Percentiles rank a stretch among this genome's conserved stretches.
These are phyloP conservation scores for Cryphonectria nitschkei DNA, from an alignment of 2,329 filamentous ascomycete genomes.

Conservation along the genomic window DNA sequence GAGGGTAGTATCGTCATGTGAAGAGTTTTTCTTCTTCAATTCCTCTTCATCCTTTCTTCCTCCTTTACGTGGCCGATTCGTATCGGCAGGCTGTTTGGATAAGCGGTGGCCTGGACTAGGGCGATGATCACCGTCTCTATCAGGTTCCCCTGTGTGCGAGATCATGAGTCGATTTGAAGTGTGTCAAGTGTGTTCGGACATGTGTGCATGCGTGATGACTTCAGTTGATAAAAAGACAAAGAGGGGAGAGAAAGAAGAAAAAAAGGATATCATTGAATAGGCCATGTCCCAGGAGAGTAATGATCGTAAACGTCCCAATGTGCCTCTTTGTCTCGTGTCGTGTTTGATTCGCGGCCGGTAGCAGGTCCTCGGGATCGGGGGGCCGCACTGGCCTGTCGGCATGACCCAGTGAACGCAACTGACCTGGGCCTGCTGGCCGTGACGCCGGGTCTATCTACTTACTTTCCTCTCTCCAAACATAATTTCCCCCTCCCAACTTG, in stretches of 20 bases:
- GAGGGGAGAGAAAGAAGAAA: neutral
- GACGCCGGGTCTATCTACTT: too few species aligned
- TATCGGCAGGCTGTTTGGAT: neutral
- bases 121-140: neutral
- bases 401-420: neutral
- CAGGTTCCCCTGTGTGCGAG: neutral
- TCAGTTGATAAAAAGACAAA: neutral
- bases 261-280: neutral
- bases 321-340: neutral
- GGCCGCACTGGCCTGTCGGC: neutral
- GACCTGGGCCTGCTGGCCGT: neutral
- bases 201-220: neutral
- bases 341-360: neutral
- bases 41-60: neutral
- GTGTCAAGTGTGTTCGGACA: neutral
- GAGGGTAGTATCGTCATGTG: too few species aligned
- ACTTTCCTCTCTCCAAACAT: neutral
- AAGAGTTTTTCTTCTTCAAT: neutral
- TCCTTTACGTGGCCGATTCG: neutral
- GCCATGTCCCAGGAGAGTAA: neutral
- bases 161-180: neutral
- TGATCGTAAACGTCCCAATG: neutral
- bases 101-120: neutral
- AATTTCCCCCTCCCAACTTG: neutral
- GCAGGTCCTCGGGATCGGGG: neutral